phyloP scores from a whole-genome alignment of 2,329 filamentous ascomycete species.

The Aspergillus fructus region DNA sequence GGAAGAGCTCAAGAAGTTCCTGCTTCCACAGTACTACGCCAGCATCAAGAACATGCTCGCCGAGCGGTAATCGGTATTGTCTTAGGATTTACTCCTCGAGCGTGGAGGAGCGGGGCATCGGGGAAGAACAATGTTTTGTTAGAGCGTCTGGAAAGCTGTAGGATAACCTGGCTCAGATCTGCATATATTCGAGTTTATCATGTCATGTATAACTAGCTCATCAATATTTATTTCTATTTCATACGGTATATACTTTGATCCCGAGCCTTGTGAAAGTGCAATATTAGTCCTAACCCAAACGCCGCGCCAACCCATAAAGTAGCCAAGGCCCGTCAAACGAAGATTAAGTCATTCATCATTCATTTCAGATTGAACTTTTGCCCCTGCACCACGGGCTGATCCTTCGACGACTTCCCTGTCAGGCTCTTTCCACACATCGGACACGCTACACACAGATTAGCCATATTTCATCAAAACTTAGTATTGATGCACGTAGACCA shows the following conservation, averaged over 20 bases:
- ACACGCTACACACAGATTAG: slow-evolving; percentile 48
- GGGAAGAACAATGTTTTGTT: not conserved
- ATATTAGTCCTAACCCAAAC: slow-evolving; percentile 5
- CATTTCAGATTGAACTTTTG: slow-evolving; percentile 65
- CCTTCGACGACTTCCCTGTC: slow-evolving; percentile 45
- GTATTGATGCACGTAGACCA: too few species aligned
- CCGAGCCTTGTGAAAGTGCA: not conserved
- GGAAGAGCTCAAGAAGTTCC: slow-evolving; percentile 73
- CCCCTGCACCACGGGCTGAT: slow-evolving; percentile 56
- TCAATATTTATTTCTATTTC: slow-evolving; percentile 13
- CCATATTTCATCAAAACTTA: not conserved
- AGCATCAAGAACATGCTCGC: slow-evolving; percentile 80
- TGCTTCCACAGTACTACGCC: slow-evolving; percentile 69
- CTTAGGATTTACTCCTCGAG: not conserved
- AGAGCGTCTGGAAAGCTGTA: slow-evolving; percentile 8
- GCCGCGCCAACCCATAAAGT: slow-evolving; percentile 12
- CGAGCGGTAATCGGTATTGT: slow-evolving; percentile 60
- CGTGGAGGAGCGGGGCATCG: not conserved
- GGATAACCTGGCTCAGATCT: slow-evolving; percentile 20
- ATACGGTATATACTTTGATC: not conserved
- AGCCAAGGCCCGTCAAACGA: not conserved
- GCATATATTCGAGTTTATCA: slow-evolving; percentile 36
- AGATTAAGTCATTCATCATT: slow-evolving; percentile 18
- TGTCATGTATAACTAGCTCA: slow-evolving; percentile 41
- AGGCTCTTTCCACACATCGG: slow-evolving; percentile 62